These are phyloP conservation scores for Leptomonas seymouri DNA, from an alignment of 208 protist species.

Conservation along the genomic window DNA sequence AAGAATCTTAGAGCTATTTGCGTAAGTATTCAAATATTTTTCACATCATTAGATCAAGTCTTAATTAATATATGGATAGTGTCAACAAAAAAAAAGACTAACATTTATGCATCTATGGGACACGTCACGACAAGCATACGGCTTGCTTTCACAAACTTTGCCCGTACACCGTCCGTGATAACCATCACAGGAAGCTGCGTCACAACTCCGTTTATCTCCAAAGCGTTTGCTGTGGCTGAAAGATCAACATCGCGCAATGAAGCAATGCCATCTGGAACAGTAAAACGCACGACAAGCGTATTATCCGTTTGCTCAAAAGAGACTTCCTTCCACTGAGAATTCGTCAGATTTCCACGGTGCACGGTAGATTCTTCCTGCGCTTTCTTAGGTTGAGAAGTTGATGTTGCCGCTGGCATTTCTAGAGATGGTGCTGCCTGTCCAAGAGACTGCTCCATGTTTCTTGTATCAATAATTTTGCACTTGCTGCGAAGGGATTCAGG, in stretches of 20 bases:
- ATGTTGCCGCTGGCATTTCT: neutral
- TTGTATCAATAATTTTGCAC: constrained; percentile 82
- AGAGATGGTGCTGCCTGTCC: neutral
- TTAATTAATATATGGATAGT: neutral
- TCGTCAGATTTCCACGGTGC: no score
- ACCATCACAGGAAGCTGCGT: constrained; percentile 45
- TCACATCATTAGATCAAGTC: neutral
- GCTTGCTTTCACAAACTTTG: constrained; percentile 40
- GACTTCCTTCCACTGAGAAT: constrained; percentile 24
- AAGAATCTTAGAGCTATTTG: no score
- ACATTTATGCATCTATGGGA: constrained; percentile 16
- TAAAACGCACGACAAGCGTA: constrained; percentile 39
- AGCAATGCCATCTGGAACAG: constrained; percentile 34
- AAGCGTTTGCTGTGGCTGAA: constrained; percentile 32
- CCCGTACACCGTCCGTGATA: constrained; percentile 46
- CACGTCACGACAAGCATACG: constrained; percentile 58
- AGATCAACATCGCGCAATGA: constrained; percentile 68
- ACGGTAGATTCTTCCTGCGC: neutral
- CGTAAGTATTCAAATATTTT: no score
- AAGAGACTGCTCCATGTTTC: constrained; percentile 2
- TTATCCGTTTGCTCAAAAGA: constrained; percentile 20
- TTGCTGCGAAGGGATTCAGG: constrained; percentile 68
- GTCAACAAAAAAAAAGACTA: neutral
- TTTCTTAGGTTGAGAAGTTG: neutral
- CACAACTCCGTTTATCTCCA: constrained; percentile 55